phyloP scores from a whole-genome alignment of 202 grass and related monocot genomes.

The Cymbopogon flexuosus region DNA sequence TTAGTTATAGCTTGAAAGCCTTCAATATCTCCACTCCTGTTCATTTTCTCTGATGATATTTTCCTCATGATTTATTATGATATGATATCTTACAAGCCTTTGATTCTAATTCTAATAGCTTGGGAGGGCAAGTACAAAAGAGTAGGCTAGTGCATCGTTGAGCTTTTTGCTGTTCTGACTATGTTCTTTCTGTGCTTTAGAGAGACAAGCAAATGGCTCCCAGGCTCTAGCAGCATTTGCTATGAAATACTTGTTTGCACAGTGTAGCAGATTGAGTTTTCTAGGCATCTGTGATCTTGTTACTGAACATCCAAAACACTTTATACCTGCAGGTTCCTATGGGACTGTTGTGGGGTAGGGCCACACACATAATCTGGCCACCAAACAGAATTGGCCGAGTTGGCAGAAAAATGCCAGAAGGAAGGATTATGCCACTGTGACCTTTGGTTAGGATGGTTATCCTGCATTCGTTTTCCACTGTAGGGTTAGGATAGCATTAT shows the following conservation, averaged over 20 bases:
- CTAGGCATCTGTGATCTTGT: neutral
- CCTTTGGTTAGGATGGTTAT: neutral
- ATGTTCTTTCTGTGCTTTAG: neutral
- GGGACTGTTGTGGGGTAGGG: constrained; percentile 62
- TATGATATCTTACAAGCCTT: neutral
- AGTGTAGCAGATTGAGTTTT: constrained; percentile 1
- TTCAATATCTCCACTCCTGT: neutral
- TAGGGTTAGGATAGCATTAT: neutral
- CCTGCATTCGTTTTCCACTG: neutral
- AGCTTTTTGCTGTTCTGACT: neutral
- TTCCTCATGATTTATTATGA: neutral
- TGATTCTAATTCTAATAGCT: neutral
- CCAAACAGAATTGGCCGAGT: constrained; percentile 57
- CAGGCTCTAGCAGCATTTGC: neutral
- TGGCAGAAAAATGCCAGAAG: constrained; percentile 52
- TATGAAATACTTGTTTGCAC: neutral
- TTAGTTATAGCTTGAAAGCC: neutral
- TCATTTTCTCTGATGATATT: neutral
- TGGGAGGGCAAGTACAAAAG: neutral
- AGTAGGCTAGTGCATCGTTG: neutral
- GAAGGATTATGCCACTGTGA: constrained; percentile 42
- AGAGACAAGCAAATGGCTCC: neutral
- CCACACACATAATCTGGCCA: constrained; percentile 65
- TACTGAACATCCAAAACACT: neutral
- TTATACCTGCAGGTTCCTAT: constrained; percentile 61